Evolutionary conservation across 768 basidiomycete species (phyloP), one percentile per base, ranked within the genome.

Genomic region (Lenzites betulinus): DNA sequence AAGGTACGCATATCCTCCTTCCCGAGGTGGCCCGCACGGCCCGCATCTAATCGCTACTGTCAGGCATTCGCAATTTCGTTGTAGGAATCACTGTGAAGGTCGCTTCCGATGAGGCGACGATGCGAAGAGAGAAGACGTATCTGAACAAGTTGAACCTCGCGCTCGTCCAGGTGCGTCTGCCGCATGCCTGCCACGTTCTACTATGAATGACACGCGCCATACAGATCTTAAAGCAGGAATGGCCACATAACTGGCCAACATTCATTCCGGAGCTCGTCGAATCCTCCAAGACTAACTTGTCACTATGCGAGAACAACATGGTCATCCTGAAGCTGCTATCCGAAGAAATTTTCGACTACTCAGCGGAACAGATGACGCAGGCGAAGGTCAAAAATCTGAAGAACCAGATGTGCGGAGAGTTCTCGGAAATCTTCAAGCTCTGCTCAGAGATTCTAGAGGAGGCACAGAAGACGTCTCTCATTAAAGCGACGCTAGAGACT

Each of bases 301-400:
- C 92, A 2, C 84, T 98, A 30, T 98, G 97, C 82, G 97, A 99
- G 78, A 99, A 99, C 83, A 99, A 99, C 78, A 99, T 99, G 97
- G 85, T 94, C 74, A 98, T 99, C 72, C 82, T 98, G 67, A 92
- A 93, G 70, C 82, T 99, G 13, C 83, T 98, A n/a, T 96, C 94
- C 0, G 97, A 99, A 71, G 97, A 99, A 74, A 93, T 99, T 59
- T 99, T 99, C 70, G 97, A 99, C 74, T 99, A 90, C 75, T 97
- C 95, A 3, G 94, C 97, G 3, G 97, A 99, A 68, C 93, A 96
- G 75, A 91, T 99, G 94, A 98, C 95, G 0, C 95, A 97, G 74
- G 89, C 89, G 11, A 98, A 96, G 80, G 95, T 94, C 67, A 98
- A 97, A 77, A 91, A 93, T 66, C 80, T 99, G 56, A 99, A 99